phyloP scores from a whole-genome alignment of 495 filamentous ascomycete genomes.

The Rostrohypoxylon terebratum region DNA sequence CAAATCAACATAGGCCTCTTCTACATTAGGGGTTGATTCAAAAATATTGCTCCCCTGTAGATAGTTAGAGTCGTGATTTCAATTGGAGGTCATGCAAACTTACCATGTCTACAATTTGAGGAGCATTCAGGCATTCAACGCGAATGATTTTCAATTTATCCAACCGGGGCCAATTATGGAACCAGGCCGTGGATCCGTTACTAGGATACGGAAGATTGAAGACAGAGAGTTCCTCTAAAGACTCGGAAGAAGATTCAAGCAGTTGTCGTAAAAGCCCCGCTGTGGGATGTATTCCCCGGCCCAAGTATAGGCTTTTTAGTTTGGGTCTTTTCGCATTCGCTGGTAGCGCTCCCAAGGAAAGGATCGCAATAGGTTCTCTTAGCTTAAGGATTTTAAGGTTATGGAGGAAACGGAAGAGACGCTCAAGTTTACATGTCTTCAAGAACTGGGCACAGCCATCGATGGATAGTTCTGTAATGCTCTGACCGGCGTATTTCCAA shows the following conservation, averaged over 20 bases:
- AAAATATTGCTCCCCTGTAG: conserved; percentile 17
- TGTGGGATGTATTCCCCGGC: conserved; percentile 1
- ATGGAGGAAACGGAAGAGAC: conserved; percentile 2
- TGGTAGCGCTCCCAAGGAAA: neutral
- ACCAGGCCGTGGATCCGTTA: neutral
- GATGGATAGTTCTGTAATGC: conserved; percentile 32
- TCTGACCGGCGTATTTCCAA: conserved; percentile 24
- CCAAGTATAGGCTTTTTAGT: conserved; percentile 34
- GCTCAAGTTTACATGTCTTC: neutral
- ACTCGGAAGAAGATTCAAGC: conserved; percentile 21
- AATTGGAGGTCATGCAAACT: conserved; percentile 8
- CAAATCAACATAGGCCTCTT: conserved; percentile 41
- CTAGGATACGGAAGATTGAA: conserved; percentile 20
- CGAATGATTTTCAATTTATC: conserved; percentile 37
- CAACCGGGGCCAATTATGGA: conserved; percentile 34
- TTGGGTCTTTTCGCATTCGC: neutral
- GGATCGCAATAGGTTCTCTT: neutral
- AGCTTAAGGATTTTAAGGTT: conserved; percentile 38
- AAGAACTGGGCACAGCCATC: conserved; percentile 18
- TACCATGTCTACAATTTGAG: neutral
- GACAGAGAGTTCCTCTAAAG: conserved; percentile 43
- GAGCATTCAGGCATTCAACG: neutral
- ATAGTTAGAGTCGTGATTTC: conserved; percentile 22
- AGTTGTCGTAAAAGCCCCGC: conserved; percentile 17
- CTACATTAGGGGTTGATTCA: conserved; percentile 35